Conservation (phyloP, 345 rosid genomes). For the Turnera subulata region DNA sequence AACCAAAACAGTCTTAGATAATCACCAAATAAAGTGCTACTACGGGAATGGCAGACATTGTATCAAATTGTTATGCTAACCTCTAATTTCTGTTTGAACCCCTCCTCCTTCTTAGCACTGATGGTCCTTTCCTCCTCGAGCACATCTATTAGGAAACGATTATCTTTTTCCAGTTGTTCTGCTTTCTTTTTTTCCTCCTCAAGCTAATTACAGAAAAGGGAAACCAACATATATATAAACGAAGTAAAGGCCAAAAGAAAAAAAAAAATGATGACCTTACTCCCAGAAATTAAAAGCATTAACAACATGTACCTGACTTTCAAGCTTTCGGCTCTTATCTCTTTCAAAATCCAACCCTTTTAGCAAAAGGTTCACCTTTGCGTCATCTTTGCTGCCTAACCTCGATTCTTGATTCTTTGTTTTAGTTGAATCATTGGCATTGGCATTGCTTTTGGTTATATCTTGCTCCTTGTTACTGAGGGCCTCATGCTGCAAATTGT, state of each 20-base stretch:
- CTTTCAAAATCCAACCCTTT: conserved; percentile 18
- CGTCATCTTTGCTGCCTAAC: not conserved
- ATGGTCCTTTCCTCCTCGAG: conserved; percentile 31
- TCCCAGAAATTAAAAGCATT: not conserved
- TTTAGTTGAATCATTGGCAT: not conserved
- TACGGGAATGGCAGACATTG: too few relatives aligned
- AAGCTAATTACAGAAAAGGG: conserved; percentile 32
- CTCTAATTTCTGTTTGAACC: conserved; percentile 27
- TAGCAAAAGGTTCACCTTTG: not conserved
- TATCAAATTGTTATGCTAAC: conserved; percentile 24
- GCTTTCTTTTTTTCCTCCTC: conserved; percentile 10
- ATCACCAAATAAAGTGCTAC: too few relatives aligned
- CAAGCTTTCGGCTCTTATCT: conserved; percentile 25
- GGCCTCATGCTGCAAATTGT: not conserved
- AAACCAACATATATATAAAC: not conserved
- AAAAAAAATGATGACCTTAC: too few relatives aligned
- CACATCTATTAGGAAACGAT: conserved; percentile 1
- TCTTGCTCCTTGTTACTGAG: not conserved
- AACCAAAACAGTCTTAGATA: not conserved
- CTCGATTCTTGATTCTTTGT: conserved; percentile 13
- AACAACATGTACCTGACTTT: conserved; percentile 25
- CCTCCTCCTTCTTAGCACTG: conserved; percentile 28
- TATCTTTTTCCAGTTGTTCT: conserved; percentile 22
- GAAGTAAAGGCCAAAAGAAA: not conserved
- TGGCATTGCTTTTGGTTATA: too few relatives aligned